Conservation (phyloP, 495 filamentous ascomycete genomes). For the Xylaria castorea region DNA sequence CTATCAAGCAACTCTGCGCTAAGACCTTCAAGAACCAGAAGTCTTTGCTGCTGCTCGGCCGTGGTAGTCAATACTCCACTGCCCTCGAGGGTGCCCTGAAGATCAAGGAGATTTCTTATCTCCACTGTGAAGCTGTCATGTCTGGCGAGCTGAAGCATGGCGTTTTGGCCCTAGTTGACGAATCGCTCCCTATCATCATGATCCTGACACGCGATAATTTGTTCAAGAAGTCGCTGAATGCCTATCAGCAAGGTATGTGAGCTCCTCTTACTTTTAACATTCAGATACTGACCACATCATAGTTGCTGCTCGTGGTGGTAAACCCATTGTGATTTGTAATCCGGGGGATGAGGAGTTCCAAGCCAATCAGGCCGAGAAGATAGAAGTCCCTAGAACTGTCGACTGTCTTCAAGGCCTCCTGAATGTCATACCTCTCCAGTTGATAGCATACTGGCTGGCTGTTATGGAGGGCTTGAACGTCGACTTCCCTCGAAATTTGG, state of each 20-base stretch:
- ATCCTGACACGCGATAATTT: slow-evolving; percentile 94
- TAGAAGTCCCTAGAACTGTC: slow-evolving; percentile 94
- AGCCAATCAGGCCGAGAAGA: slow-evolving; percentile 86
- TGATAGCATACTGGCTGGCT: slow-evolving; percentile 98
- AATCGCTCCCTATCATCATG: slow-evolving; percentile 99
- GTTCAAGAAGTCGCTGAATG: slow-evolving; percentile 96
- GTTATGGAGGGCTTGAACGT: slow-evolving; percentile 95
- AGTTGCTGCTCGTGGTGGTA: slow-evolving; percentile 92
- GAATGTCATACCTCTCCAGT: slow-evolving; percentile 96
- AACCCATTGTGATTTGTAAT: slow-evolving; percentile 99
- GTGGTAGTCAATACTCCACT: slow-evolving; percentile 95
- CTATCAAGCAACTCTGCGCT: slow-evolving; percentile 90
- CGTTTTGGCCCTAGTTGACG: slow-evolving; percentile 94
- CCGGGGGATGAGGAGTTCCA: slow-evolving; percentile 87
- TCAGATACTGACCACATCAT: slow-evolving; percentile 21
- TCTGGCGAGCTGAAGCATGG: slow-evolving; percentile 98
- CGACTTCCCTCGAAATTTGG: slow-evolving; percentile 96
- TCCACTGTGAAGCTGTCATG: slow-evolving; percentile 99
- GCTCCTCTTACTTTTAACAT: background rate
- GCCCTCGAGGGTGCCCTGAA: slow-evolving; percentile 98
- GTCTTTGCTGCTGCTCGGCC: slow-evolving; percentile 88
- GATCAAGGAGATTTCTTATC: slow-evolving; percentile 99
- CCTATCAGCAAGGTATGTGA: slow-evolving; percentile 90
- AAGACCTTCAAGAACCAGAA: slow-evolving; percentile 97
- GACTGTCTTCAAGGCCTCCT: slow-evolving; percentile 94